Evolutionary conservation across 2,329 filamentous ascomycete species (phyloP), one percentile per base, ranked within the genome.

Genomic region (Zasmidium angulare): DNA sequence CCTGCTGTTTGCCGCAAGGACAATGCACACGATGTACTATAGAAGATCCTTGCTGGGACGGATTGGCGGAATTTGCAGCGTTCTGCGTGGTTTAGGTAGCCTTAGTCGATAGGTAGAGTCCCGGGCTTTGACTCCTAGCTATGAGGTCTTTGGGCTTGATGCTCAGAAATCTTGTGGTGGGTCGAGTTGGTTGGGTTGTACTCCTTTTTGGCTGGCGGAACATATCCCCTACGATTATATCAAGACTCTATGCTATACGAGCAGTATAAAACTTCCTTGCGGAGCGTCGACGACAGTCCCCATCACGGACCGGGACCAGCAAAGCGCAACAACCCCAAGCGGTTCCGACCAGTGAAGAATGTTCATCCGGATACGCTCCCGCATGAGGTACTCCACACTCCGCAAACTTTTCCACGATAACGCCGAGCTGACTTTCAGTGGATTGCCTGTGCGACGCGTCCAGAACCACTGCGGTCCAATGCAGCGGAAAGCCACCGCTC

Each of bases 91-190:
- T 22, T 58, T 58, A 55, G 46, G 56, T 58, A 55, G 50, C 50
- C 14, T 55, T 60, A 63, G 57, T 61, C 60, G 57, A n/a, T 63
- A 60, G 60, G 63, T 64, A 55, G 63, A 64, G 63, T 64, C 63
- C 63, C 50, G 43, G 59, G 47, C 58, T 61, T 61, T 52, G 58
- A 61, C 58, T 61, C 58, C 54, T 57, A 43, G 58, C 54, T 55
- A 49, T 47, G 26, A 21, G 53, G 49, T 58, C 23, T 40, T 36
- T 31, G 31, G 36, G n/a, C n/a, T n/a, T n/a, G n/a, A n/a, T n/a
- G n/a, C n/a, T n/a, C n/a, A n/a, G n/a, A n/a, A n/a, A n/a, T n/a
- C 31, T 47, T 19, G 36, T 36, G 40, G 40, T 50, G 48, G 55
- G 56, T 53, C 31, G 59, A 61, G 58, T 56, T 55, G 62, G 58